Conservation (phyloP, 352 stramenopile genomes). For the Phytophthora kernoviae region DNA sequence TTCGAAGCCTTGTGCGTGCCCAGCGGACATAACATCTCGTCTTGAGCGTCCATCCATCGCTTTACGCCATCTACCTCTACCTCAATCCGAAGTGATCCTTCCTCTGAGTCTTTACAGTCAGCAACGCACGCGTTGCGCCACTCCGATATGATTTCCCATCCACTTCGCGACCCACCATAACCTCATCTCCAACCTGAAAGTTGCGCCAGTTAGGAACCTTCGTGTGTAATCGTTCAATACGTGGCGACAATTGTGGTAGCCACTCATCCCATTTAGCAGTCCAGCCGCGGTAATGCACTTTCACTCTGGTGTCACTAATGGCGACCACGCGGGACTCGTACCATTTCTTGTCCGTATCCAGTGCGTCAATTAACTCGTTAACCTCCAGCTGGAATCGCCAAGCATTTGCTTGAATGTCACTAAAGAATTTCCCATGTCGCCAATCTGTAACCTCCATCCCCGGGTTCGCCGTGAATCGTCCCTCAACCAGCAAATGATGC, state of each 20-base stretch:
- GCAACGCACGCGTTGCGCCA: conserved; percentile 62
- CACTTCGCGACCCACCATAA: conserved; percentile 53
- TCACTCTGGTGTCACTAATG: conserved; percentile 52
- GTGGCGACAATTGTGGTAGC: conserved; percentile 86
- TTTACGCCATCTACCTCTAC: conserved; percentile 51
- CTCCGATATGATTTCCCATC: conserved; percentile 48
- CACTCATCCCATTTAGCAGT: conserved; percentile 97
- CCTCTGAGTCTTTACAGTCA: conserved; percentile 28
- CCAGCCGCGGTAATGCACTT: conserved; percentile 98
- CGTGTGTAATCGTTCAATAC: conserved; percentile 92
- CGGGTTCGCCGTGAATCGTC: conserved; percentile 22
- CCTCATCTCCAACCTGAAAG: conserved; percentile 56
- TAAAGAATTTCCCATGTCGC: conserved; percentile 65
- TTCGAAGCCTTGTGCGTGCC: conserved; percentile 68
- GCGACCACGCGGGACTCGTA: conserved; percentile 73
- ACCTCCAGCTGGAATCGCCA: conserved; percentile 67
- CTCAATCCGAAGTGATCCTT: conserved; percentile 40
- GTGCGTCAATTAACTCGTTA: conserved; percentile 69
- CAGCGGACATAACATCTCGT: conserved; percentile 64
- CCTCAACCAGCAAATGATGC: conserved; percentile 71
- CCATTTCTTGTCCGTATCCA: conserved; percentile 84
- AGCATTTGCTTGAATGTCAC: conserved; percentile 54
- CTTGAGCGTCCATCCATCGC: conserved; percentile 61
- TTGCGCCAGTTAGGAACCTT: conserved; percentile 72
- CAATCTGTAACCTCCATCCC: conserved; percentile 36